phyloP scores from a whole-genome alignment of 2,329 filamentous ascomycete genomes.

The Shiraia bambusicola region DNA sequence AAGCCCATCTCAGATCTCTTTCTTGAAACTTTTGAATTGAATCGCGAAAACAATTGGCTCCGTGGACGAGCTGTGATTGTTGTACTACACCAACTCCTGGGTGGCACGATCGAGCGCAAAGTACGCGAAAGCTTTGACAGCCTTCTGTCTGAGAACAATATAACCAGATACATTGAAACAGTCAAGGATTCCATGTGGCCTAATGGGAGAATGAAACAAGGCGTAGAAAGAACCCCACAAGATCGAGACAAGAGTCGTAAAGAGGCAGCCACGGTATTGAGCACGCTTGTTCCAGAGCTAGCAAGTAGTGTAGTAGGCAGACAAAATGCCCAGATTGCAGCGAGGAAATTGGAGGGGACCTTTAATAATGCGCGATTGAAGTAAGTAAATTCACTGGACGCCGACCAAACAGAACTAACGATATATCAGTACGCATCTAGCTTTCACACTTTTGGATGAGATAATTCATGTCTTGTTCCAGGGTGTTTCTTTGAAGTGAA shows the following conservation, averaged over 20 bases:
- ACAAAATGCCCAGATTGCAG: slow-evolving; percentile 86
- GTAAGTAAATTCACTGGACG: too few species aligned
- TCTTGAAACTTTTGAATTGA: slow-evolving; percentile 90
- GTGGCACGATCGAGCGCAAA: slow-evolving; percentile 93
- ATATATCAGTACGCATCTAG: slow-evolving; percentile 50
- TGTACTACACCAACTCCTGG: slow-evolving; percentile 90
- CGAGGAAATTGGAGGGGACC: slow-evolving; percentile 83
- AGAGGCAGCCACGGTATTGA: slow-evolving; percentile 86
- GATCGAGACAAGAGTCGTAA: slow-evolving; percentile 80
- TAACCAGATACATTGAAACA: slow-evolving; percentile 73
- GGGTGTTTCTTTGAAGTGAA: slow-evolving; percentile 25
- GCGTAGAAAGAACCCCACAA: slow-evolving; percentile 60
- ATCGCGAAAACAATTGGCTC: slow-evolving; percentile 95
- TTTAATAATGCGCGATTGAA: slow-evolving; percentile 90
- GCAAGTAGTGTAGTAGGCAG: slow-evolving; percentile 91
- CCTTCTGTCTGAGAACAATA: slow-evolving; percentile 73
- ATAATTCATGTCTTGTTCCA: slow-evolving; percentile 50
- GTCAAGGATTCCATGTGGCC: slow-evolving; percentile 84
- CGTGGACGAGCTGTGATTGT: slow-evolving; percentile 93
- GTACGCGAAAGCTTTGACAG: slow-evolving; percentile 79
- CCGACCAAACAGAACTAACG: too few species aligned
- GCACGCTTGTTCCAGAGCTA: slow-evolving; percentile 85
- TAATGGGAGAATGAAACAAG: slow-evolving; percentile 57
- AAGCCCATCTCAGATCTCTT: slow-evolving; percentile 99
- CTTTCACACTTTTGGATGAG: slow-evolving; percentile 54